Base-by-base conservation (phyloP, 805 yeast species). In the Myxozyma geophila region DNA sequence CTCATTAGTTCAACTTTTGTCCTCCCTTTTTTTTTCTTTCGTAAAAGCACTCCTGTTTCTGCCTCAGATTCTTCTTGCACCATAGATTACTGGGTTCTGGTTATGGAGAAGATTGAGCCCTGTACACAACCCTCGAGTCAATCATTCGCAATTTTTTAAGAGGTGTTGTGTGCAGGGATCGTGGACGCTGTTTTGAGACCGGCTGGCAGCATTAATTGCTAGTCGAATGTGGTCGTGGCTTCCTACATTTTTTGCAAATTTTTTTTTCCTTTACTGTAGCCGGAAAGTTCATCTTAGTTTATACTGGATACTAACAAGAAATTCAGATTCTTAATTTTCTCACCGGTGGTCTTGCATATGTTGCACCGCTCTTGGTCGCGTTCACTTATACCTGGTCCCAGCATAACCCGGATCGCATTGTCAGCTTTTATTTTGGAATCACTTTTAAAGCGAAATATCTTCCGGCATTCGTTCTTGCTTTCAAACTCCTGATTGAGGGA, bases 331-430 rank as follows among this genome's bases (percentile, higher is more conserved):
- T 63, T 36, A 70, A 63, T 50, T 41, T 50, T n/a, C 51, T 70
- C 36, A 35, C 67, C 13, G 70, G 68, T 12, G 72, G 71, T 15
- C 50, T 64, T 33, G 67, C 67, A 23, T 76, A 67, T 62, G 62
- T 74, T 36, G 55, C 71, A 8, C 73, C 75, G n/a, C 52, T 76
- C 23, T 52, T 67, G 19, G 62, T 69, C 58, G 80, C 80, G 1
- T 53, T 78, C 57, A 66, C 75, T 3, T 78, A 77, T 65, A 77
- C 80, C 1, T 71, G 77, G 74, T 75, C 77, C 13, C 80, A 79
- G 67, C 75, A 74, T 35, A 66, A 71, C 44, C 74, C 75, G 13
- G 68, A 70, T 28, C 69, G 68, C 17, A 68, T 60, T 44, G 76
- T 71, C 37, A 63, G 62, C 21, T 69, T 76, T 47, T 62, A 71